These are phyloP conservation scores for Yarrowia galli DNA, from an alignment of 1,139 yeast species.

Conservation along the genomic window DNA sequence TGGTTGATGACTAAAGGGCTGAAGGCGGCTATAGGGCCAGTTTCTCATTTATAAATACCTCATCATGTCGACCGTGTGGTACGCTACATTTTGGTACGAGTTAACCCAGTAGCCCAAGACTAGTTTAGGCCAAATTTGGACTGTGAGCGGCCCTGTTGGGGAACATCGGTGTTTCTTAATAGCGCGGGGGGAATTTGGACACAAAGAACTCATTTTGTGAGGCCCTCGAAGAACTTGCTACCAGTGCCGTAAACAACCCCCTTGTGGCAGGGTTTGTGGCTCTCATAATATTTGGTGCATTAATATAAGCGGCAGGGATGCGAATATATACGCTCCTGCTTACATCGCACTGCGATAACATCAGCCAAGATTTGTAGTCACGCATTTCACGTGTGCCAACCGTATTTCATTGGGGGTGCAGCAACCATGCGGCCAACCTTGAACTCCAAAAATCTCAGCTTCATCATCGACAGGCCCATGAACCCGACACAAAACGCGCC, in stretches of 20 bases:
- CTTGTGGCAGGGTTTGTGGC: too few relatives aligned
- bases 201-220: neutral
- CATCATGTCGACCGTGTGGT: neutral
- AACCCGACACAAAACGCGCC: conserved; percentile 31
- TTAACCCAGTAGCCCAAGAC: neutral
- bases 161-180: neutral
- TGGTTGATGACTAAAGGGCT: too few relatives aligned
- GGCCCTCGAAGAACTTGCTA: too few relatives aligned
- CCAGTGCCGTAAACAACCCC: too few relatives aligned
- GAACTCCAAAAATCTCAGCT: conserved; percentile 22
- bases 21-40: too few relatives aligned
- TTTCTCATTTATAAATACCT: neutral
- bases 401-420: conserved; percentile 31
- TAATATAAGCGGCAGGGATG: neutral
- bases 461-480: conserved; percentile 12
- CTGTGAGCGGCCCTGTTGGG: neutral
- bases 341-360: neutral
- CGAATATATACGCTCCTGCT: neutral
- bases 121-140: conserved; percentile 6
- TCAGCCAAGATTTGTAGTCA: conserved; percentile 4
- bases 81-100: neutral
- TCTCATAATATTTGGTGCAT: too few relatives aligned
- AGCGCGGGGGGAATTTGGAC: neutral
- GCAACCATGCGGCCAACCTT: conserved; percentile 35
- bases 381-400: conserved; percentile 35